Percentiles rank a stretch among this genome's conserved stretches.
Evolutionary conservation across 495 filamentous ascomycete species (phyloP).

Genomic region (Jackrogersella minutella): DNA sequence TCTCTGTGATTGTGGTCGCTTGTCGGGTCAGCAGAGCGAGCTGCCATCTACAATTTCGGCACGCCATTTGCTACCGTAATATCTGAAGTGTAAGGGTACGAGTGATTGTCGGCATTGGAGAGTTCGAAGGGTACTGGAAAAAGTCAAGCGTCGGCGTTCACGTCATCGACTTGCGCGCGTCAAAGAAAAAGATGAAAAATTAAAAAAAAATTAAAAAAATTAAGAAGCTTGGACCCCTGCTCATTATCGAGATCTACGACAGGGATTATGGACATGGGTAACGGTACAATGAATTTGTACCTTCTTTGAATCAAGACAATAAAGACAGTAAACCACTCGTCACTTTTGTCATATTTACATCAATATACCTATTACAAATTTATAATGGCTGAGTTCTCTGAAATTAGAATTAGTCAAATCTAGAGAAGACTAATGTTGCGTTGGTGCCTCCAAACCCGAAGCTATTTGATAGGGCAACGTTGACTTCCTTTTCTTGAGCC

Average conservation of each 20-base stretch:
- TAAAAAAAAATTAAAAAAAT: slow-evolving; percentile 5
- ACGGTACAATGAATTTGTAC: neutral
- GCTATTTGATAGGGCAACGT: slow-evolving; percentile 88
- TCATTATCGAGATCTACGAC: slow-evolving; percentile 15
- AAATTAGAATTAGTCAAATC: slow-evolving; percentile 3
- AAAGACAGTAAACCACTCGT: no score
- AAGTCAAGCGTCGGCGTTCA: slow-evolving; percentile 17
- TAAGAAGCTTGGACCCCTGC: slow-evolving; percentile 28
- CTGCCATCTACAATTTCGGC: slow-evolving; percentile 46
- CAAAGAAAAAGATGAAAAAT: slow-evolving; percentile 19
- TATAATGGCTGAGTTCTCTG: neutral
- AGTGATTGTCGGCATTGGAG: slow-evolving; percentile 8
- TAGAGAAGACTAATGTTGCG: slow-evolving; percentile 82
- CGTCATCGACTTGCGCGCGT: slow-evolving; percentile 38
- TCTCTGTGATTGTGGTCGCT: slow-evolving; percentile 25
- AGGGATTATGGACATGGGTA: slow-evolving; percentile 11
- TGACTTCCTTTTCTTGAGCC: slow-evolving; percentile 73
- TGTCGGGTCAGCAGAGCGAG: slow-evolving; percentile 40
- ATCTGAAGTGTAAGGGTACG: neutral
- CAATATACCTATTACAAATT: neutral
- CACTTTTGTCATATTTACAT: neutral
- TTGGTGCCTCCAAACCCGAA: slow-evolving; percentile 99
- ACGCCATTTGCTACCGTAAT: slow-evolving; percentile 42
- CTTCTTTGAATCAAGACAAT: no score
- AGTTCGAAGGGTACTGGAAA: neutral